phyloP scores from a whole-genome alignment of 2,329 filamentous ascomycete genomes.

The Fusarium sp. region DNA sequence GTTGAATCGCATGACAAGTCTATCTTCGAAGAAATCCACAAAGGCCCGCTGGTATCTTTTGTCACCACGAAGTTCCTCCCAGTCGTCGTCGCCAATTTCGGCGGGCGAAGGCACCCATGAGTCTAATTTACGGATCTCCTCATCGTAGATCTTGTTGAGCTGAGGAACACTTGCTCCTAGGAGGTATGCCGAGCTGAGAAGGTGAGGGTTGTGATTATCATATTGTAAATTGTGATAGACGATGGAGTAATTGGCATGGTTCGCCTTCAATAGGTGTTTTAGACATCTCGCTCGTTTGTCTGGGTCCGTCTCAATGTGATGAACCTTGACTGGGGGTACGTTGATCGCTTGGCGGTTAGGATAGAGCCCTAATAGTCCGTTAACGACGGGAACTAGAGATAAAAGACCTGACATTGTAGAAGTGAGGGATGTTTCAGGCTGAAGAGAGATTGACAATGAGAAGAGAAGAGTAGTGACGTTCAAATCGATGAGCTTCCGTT shows the following conservation, averaged over 20 bases:
- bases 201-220: slow-evolving; percentile 85
- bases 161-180: slow-evolving; percentile 79
- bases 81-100: slow-evolving; percentile 84
- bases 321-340: slow-evolving; percentile 74
- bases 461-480: slow-evolving; percentile 38
- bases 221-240: slow-evolving; percentile 78
- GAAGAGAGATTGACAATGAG: slow-evolving; percentile 21
- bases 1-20: slow-evolving; percentile 73
- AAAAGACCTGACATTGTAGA: slow-evolving; percentile 48
- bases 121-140: slow-evolving; percentile 74
- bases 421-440: slow-evolving; percentile 4
- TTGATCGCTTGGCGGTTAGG: slow-evolving; percentile 54
- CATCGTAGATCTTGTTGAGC: slow-evolving; percentile 82
- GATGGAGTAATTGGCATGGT: slow-evolving; percentile 89
- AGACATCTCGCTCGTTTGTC: slow-evolving; percentile 84
- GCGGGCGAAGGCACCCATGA: slow-evolving; percentile 85
- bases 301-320: slow-evolving; percentile 80
- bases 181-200: slow-evolving; percentile 85
- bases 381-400: slow-evolving; percentile 47
- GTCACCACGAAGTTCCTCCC: slow-evolving; percentile 84
- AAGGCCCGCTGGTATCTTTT: slow-evolving; percentile 86
- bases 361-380: slow-evolving; percentile 40
- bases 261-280: slow-evolving; percentile 89
- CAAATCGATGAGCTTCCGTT: slow-evolving; percentile 36
- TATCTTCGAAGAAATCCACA: slow-evolving; percentile 95